phyloP scores from a whole-genome alignment of 805 yeast species.

The Saturnispora dispora region DNA sequence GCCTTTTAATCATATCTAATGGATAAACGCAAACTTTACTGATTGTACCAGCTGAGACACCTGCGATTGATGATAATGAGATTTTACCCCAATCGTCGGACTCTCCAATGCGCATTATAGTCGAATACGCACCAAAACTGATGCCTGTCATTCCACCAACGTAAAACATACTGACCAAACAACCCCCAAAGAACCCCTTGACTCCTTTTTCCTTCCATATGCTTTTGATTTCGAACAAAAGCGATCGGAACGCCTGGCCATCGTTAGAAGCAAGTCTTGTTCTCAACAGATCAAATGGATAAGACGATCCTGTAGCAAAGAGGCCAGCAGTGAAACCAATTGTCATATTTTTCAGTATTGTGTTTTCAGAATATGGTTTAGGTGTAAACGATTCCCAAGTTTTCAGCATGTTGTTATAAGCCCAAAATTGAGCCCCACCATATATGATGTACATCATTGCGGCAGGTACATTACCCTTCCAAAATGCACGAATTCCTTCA shows the following conservation, averaged over 20 bases:
- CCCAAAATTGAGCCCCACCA: conserved; percentile 77
- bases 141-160: conserved; percentile 66
- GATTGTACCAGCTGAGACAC: conserved; percentile 65
- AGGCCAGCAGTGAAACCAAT: conserved; percentile 77
- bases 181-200: conserved; percentile 42
- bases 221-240: conserved; percentile 26
- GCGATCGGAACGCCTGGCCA: conserved; percentile 26
- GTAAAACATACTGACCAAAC: conserved; percentile 45
- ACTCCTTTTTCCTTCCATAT: conserved; percentile 31
- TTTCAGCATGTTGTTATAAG: conserved; percentile 39
- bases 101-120: conserved; percentile 11
- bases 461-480: conserved; percentile 97
- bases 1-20: conserved; percentile 69
- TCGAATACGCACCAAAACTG: conserved; percentile 63
- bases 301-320: conserved; percentile 61
- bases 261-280: conserved; percentile 74
- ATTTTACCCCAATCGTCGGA: conserved; percentile 19
- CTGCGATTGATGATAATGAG: conserved; percentile 41
- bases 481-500: conserved; percentile 61
- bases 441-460: conserved; percentile 75
- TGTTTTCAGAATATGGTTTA: conserved; percentile 23
- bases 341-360: conserved; percentile 22
- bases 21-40: conserved; percentile 78
- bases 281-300: conserved; percentile 85
- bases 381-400: conserved; percentile 3